Evolutionary conservation across 306 rosid genomes (phyloP).

Genomic region (Fragaria nilgerrensis): DNA sequence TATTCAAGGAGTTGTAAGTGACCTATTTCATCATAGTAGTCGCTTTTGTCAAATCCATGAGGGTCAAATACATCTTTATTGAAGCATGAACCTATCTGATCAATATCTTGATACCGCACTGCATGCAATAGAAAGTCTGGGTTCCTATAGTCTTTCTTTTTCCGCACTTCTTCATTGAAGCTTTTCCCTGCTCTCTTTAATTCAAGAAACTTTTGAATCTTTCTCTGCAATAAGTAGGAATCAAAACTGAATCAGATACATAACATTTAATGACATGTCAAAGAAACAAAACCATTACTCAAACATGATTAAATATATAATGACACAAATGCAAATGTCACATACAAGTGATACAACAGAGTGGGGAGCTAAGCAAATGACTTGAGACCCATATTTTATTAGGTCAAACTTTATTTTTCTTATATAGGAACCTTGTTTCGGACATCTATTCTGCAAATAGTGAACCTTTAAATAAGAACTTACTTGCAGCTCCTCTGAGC

Average conservation of each 20-base stretch:
- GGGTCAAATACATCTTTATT: slow-evolving; percentile 94
- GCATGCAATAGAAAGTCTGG: slow-evolving; percentile 95
- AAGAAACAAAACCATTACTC: not conserved
- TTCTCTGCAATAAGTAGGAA: slow-evolving; percentile 55
- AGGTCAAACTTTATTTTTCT: not conserved
- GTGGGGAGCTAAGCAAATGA: too few species aligned
- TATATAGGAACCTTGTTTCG: not conserved
- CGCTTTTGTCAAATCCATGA: slow-evolving; percentile 84
- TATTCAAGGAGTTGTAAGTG: slow-evolving; percentile 32
- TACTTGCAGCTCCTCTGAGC: slow-evolving; percentile 88
- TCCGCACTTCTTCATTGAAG: slow-evolving; percentile 92
- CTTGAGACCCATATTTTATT: not conserved
- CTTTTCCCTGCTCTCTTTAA: slow-evolving; percentile 88
- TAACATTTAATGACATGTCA: not conserved
- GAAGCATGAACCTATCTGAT: slow-evolving; percentile 95
- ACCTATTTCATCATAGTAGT: slow-evolving; percentile 92
- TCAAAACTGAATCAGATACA: not conserved
- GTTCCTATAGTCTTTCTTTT: slow-evolving; percentile 87
- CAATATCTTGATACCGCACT: slow-evolving; percentile 94
- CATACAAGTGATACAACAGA: too few species aligned
- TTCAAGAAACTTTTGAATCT: slow-evolving; percentile 75
- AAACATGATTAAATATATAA: not conserved
- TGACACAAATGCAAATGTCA: too few species aligned
- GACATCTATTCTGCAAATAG: not conserved
- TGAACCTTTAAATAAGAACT: slow-evolving; percentile 27